These are phyloP conservation scores for Amanita rubescens DNA, from an alignment of 768 basidiomycete species.

Conservation along the genomic window DNA sequence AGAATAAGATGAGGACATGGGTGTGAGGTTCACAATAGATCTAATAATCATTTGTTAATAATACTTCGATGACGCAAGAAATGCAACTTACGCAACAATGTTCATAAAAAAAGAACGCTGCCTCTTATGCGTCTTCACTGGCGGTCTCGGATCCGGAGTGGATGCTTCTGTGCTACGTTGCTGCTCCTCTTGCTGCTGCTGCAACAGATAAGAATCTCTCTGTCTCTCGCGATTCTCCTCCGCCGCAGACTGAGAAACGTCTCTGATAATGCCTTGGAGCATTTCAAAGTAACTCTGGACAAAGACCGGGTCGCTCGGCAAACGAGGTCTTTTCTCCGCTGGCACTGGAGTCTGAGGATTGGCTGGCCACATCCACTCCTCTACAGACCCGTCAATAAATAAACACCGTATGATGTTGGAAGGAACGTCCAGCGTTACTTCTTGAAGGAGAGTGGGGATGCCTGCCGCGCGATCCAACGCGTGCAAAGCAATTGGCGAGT, in stretches of 20 bases:
- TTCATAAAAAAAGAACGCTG: constrained; percentile 66
- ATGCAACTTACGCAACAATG: constrained; percentile 46
- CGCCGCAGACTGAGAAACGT: constrained; percentile 42
- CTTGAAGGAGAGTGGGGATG: constrained; percentile 43
- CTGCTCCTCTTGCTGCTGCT: constrained; percentile 18
- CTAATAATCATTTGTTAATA: constrained; percentile 10
- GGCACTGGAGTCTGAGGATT: constrained; percentile 20
- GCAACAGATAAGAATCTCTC: constrained; percentile 12
- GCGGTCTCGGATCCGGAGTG: background rate
- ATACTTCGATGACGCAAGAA: constrained; percentile 2
- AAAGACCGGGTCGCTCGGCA: background rate
- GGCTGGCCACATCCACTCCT: constrained; percentile 35
- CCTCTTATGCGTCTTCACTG: constrained; percentile 10
- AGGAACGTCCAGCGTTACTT: constrained; percentile 57
- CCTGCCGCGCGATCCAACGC: constrained; percentile 55
- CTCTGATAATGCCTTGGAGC: constrained; percentile 43
- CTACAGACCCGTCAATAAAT: constrained; percentile 49
- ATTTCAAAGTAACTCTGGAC: constrained; percentile 28
- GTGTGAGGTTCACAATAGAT: constrained; percentile 23
- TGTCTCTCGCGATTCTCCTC: constrained; percentile 32
- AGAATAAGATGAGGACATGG: constrained; percentile 22
- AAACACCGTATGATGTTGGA: constrained; percentile 37
- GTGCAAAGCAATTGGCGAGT: constrained; percentile 44
- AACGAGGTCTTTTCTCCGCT: background rate
- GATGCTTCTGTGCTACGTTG: constrained; percentile 4